phyloP scores from a whole-genome alignment of 1,139 yeast genomes.

The Casaregolazyma lundiana region DNA sequence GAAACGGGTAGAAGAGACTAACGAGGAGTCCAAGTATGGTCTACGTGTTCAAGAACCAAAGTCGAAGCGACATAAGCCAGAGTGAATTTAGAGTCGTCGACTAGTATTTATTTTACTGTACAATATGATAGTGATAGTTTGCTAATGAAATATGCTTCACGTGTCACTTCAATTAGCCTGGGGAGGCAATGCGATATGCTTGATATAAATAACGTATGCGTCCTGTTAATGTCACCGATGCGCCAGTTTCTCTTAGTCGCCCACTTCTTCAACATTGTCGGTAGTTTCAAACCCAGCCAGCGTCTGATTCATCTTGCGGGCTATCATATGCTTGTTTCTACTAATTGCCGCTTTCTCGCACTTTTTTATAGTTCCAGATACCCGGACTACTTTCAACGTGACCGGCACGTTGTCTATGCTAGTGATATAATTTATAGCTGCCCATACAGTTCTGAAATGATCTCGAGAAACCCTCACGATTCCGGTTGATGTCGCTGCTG shows the following conservation, averaged over 20 bases:
- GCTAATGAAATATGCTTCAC: conserved; percentile 1
- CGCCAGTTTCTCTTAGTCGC: not conserved
- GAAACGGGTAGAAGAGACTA: conserved; percentile 22
- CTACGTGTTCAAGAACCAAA: conserved; percentile 11
- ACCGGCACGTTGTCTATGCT: conserved; percentile 47
- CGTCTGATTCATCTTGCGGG: conserved; percentile 1
- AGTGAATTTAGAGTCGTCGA: not conserved
- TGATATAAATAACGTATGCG: not conserved
- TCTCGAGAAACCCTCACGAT: conserved; percentile 73
- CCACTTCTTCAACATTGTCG: conserved; percentile 1
- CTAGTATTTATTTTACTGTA: conserved; percentile 1
- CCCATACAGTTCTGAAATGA: conserved; percentile 57
- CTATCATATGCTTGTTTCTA: conserved; percentile 31
- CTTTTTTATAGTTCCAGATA: conserved; percentile 86
- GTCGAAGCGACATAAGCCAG: conserved; percentile 4
- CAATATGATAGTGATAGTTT: not conserved
- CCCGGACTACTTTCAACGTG: conserved; percentile 59
- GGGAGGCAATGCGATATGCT: not conserved
- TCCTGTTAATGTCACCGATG: not conserved
- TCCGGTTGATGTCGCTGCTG: conserved; percentile 78
- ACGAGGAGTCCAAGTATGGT: conserved; percentile 19
- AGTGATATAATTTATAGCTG: conserved; percentile 63
- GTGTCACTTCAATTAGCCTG: too few species aligned
- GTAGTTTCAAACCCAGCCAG: conserved; percentile 4
- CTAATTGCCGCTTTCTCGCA: conserved; percentile 59